Evolutionary conservation across 2,329 filamentous ascomycete genomes (phyloP), one percentile per base, ranked within the genome.

Genomic region (Dichotomopilus funicola): DNA sequence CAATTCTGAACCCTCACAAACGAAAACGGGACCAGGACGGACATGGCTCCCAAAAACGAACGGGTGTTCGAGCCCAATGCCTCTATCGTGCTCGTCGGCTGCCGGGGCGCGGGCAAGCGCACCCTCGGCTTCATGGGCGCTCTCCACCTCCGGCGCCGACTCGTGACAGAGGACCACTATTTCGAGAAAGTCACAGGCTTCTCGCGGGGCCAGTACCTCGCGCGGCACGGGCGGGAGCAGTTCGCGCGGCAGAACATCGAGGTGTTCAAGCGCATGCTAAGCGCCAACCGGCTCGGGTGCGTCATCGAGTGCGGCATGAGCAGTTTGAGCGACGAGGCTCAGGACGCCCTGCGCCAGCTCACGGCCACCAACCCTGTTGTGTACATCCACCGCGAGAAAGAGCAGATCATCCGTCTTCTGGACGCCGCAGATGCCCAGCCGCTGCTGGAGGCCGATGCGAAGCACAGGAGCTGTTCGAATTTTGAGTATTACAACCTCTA

Each of bases 121-220:
- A 87, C 85, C 13, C 73, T 90, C 33, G 87, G 84, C 7, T 83
- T 90, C 58, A 87, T 90, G 59, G 83, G 85, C 11, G 86, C 86
- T 1, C 83, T 83, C 48, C 81, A 86, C 59, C 80, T 86, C 52
- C 80, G 81, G 35, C 77, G 84, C 49, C 81, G 84, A 45, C 75
- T 89, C 5, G 77, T 89, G 49, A 87, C 87, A 45, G 80, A 85
- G 56, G 85, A 89, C 64, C 77, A 80, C 57, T 80, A 80, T 57
- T 90, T 90, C 61, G 76, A 85, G 50, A 80, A 87, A 61, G 73
- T 75, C 5, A 85, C 83, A 2, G 85, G 86, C 5, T 75, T 80
- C 51, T 80, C 78, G 12, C 78, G 82, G 49, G 76, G 78, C 19
- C 75, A 76, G 34, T 89, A 82, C 63, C 77, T 86, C 40, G 79